phyloP scores from a whole-genome alignment of 352 stramenopile genomes.

The Phytopythium ostracodes region DNA sequence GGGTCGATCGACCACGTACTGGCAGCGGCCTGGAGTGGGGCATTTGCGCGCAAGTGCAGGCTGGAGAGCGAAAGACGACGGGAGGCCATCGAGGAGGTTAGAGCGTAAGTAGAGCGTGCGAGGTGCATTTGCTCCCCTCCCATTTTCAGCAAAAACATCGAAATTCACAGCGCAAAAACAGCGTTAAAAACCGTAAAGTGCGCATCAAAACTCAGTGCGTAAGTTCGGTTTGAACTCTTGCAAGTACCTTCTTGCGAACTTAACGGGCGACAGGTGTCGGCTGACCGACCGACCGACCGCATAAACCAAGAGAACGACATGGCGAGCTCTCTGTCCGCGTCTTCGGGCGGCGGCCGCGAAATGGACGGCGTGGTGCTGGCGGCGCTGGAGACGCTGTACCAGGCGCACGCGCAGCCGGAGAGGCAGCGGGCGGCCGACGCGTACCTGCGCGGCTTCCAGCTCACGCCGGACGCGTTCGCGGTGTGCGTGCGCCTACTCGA shows the following conservation, averaged over 20 bases:
- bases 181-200: neutral
- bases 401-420: slow-evolving; percentile 43
- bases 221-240: no score
- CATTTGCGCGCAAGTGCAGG: neutral
- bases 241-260: neutral
- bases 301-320: neutral
- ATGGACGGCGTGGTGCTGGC: slow-evolving; percentile 35
- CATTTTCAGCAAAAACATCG: no score
- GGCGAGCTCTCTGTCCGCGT: neutral
- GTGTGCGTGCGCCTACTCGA: slow-evolving; percentile 65
- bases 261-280: neutral
- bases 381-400: slow-evolving; percentile 61
- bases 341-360: slow-evolving; percentile 2
- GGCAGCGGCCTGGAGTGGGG: neutral
- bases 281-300: no score
- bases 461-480: slow-evolving; percentile 68
- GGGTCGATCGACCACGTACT: no score
- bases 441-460: slow-evolving; percentile 77
- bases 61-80: no score
- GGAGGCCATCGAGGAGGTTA: no score
- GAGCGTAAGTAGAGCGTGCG: no score
- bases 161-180: neutral
- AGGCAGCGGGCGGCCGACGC: slow-evolving; percentile 63
- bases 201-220: neutral
- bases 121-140: no score